These are phyloP conservation scores for Dactylellina cionopaga DNA, from an alignment of 2,329 filamentous ascomycete genomes.

Conservation along the genomic window DNA sequence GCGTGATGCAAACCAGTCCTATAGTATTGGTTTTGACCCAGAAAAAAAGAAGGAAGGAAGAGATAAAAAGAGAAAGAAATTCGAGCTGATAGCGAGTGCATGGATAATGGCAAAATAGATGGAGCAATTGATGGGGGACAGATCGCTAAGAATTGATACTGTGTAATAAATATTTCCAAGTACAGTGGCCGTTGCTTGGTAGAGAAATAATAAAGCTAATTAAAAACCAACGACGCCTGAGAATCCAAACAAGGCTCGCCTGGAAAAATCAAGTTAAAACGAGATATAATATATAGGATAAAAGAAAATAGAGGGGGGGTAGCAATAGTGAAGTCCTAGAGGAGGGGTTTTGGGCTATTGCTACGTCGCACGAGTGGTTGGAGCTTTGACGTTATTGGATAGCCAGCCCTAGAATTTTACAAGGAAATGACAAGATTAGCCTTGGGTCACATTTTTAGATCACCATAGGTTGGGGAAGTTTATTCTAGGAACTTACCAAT, in stretches of 20 bases:
- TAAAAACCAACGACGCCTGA: neutral
- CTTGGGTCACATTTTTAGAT: neutral
- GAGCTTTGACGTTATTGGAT: conserved; percentile 39
- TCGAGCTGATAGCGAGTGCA: too few species aligned
- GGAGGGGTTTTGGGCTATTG: neutral
- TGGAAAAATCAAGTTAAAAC: neutral
- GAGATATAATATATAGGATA: neutral
- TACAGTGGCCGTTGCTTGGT: neutral
- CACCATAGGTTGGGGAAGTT: neutral
- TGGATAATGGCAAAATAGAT: too few species aligned
- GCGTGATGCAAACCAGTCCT: too few species aligned
- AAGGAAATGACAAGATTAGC: neutral
- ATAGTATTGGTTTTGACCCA: too few species aligned
- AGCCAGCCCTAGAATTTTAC: conserved; percentile 27
- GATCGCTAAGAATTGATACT: too few species aligned
- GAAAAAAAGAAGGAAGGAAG: too few species aligned
- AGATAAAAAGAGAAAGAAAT: too few species aligned
- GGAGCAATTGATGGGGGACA: too few species aligned
- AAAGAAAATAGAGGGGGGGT: neutral
- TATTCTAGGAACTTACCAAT: conserved; percentile 67
- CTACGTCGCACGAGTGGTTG: conserved; percentile 33
- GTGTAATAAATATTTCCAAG: too few species aligned
- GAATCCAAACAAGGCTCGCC: neutral
- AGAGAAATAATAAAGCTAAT: neutral
- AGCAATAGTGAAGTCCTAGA: neutral